Evolutionary conservation across 768 basidiomycete species (phyloP).

Genomic region (Coprinellus aureogranulatus): DNA sequence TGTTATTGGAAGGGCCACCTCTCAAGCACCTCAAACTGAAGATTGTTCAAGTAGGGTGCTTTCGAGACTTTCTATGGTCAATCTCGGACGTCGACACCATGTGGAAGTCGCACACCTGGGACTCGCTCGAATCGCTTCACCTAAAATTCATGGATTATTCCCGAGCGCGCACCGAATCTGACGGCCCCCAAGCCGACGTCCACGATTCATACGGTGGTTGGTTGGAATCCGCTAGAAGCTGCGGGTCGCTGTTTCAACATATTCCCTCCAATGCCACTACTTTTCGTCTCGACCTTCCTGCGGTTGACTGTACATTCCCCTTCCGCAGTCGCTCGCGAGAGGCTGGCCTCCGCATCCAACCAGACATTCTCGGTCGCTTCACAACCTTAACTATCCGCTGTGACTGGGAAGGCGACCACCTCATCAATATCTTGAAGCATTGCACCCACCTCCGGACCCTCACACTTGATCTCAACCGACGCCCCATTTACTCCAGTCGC

Average conservation of each 20-base stretch:
- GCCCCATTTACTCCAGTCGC: too few relatives aligned
- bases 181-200: too few relatives aligned
- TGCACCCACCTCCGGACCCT: too few relatives aligned
- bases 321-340: neutral
- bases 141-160: too few relatives aligned
- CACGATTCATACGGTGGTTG: too few relatives aligned
- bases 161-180: too few relatives aligned
- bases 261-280: neutral
- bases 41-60: neutral
- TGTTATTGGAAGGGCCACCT: neutral
- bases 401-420: neutral
- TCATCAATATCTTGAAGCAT: neutral
- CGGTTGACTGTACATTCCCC: neutral
- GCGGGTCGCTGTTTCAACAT: neutral
- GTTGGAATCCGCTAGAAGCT: too few relatives aligned
- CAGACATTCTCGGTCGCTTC: neutral
- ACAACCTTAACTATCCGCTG: neutral
- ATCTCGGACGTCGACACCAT: neutral
- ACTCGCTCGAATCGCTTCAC: neutral
- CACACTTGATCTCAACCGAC: too few relatives aligned
- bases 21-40: neutral
- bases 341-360: neutral
- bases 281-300: neutral
- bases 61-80: neutral
- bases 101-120: neutral